These are phyloP conservation scores for Exophiala xenobiotica DNA, from an alignment of 2,329 filamentous ascomycete genomes.

Conservation along the genomic window DNA sequence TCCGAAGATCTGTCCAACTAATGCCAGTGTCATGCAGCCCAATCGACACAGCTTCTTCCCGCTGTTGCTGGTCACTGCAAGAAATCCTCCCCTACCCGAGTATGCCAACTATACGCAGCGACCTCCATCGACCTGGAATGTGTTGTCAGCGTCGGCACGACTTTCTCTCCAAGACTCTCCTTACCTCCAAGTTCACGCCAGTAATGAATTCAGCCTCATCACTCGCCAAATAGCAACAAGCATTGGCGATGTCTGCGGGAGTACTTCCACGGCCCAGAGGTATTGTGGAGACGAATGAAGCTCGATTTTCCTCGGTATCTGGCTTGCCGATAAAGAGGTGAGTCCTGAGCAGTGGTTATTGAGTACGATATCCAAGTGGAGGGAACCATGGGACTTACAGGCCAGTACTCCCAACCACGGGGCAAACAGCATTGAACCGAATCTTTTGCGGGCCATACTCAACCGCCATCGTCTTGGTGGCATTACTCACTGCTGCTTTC, in stretches of 20 bases:
- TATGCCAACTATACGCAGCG: conserved; percentile 3
- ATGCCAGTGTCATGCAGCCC: too few relatives aligned
- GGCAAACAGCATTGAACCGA: conserved; percentile 70
- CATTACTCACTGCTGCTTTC: conserved; percentile 65
- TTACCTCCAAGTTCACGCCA: conserved; percentile 9
- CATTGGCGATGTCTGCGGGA: conserved; percentile 63
- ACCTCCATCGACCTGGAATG: background rate
- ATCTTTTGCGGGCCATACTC: conserved; percentile 73
- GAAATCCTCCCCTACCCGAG: background rate
- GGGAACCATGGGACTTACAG: conserved; percentile 43
- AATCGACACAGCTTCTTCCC: too few relatives aligned
- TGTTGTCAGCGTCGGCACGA: background rate
- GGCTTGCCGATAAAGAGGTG: conserved; percentile 38
- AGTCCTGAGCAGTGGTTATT: background rate
- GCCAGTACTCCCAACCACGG: conserved; percentile 63
- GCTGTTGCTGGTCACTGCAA: background rate
- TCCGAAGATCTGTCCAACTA: too few relatives aligned
- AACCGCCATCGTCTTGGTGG: conserved; percentile 65
- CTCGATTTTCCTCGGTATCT: conserved; percentile 46
- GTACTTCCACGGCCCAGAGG: conserved; percentile 45
- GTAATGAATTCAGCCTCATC: conserved; percentile 70
- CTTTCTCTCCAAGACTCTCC: background rate
- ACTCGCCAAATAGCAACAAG: conserved; percentile 67
- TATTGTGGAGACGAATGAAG: conserved; percentile 44
- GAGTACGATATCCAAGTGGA: background rate